Evolutionary conservation across 768 basidiomycete species (phyloP), one percentile per base, ranked within the genome.

Genomic region (Trichaptum fuscoviolaceum): DNA sequence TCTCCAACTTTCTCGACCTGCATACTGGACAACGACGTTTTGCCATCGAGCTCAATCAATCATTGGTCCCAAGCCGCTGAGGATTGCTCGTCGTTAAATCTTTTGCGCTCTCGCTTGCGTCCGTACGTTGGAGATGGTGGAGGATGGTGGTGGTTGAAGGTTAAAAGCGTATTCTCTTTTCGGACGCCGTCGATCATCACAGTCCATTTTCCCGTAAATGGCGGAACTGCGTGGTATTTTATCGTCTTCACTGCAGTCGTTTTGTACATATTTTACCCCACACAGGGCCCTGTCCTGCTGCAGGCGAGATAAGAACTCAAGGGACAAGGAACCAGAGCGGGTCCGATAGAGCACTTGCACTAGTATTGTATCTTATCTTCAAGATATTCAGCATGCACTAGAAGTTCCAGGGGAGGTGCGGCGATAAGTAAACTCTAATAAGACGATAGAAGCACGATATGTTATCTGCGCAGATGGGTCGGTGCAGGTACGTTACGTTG

Each of bases 1-100:
- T 95, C 71, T 92, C 87, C 94, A 94, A 97, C 74, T 89, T 85
- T 63, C 85, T 86, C 25, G 94, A 95, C 9, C 91, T 87, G 73
- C 95, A 97, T 24, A 89, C 83, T 0, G 85, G 81, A 73, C 95
- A 96, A 58, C 85, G 84, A 69, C 81, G 82, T 64, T 86, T 83
- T 18, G 86, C 83, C 90, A 91, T 89, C 34, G 15, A 25, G 58
- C 66, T 66, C 67, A 3, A 20, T 2, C 42, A 15, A 52, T 2
- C 42, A 15, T 6, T 52, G 15, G 10, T 12, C 42, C 15, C 15
- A 12, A 12, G 30, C 30, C 8, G 2, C 30, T 30, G 30, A 2
- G 30, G 8, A 30, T 30, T 30, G 30, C 30, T 30, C n/a, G 30
- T 30, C 30, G 30, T 30, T 30, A 8, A 30, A 2, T 30, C 30